Base-by-base conservation (phyloP, 129 eudicot species). In the Heracleum sosnowskyi region DNA sequence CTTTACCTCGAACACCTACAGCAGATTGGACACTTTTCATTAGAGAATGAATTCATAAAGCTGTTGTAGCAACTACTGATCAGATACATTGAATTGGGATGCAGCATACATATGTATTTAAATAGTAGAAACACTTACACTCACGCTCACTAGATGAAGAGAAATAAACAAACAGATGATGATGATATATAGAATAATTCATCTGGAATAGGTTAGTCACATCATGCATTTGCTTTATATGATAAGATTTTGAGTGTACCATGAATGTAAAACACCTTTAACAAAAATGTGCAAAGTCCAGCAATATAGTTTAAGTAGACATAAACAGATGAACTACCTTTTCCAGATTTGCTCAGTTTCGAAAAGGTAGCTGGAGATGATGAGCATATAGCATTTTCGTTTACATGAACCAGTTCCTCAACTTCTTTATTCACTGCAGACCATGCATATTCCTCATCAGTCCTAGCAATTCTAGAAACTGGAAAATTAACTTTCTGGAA, bases 1-100 rank as follows among this genome's bases (percentile, higher is more conserved):
- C 76, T 86, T 84, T 93, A 34, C 60, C 84, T 78, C 76, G 79
- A 74, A 86, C 83, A 79, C 91, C 98, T 90, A 86, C 83, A 84
- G 80, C 79, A 74, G 47, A 81, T 57, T 75, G 36, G 31, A 68
- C 51, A 33, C 60, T 41, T 72, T 20, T 1, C 76, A 73, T 71
- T 46, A 79, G 42, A 75, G 69, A 82, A 80, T 37, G n/a, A 85
- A 79, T 44, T 57, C 63, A 37, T 63, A 45, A 72, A 73, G 68
- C 28, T 79, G 63, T 33, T 36, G 40, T n/a, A 66, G 72, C 20
- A 71, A 79, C 35, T 37, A 13, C 28, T 31, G 0, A 57, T 22
- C n/a, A n/a, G 31, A 57, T 24, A 26, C 2, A 6, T 49, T 24
- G 57, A 49, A 49, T 18, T 49, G 57, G n/a, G 29, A 69, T 77